Conservation (phyloP, 1,284 basidiomycete genomes). For the Cutaneotrichosporon cavernicola region DNA sequence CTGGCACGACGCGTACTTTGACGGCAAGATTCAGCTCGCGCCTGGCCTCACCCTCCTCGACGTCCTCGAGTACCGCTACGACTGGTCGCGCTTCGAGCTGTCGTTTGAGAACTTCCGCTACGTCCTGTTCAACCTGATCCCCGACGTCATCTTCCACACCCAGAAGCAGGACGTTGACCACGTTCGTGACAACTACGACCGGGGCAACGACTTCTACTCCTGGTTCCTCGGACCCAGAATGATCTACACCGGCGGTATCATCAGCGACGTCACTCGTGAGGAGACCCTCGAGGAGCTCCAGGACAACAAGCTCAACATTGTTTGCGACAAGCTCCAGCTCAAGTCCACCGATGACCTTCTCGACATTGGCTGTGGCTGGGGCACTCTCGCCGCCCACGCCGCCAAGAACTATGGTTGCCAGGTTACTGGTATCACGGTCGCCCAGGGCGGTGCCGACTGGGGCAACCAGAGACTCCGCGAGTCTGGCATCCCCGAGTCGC, state of each 20-base stretch:
- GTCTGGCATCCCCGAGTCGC: slow-evolving; percentile 72
- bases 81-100: slow-evolving; percentile 86
- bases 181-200: slow-evolving; percentile 95
- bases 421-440: slow-evolving; percentile 92
- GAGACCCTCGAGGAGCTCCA: slow-evolving; percentile 94
- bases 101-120: slow-evolving; percentile 76
- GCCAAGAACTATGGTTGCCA: slow-evolving; percentile 96
- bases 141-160: slow-evolving; percentile 90
- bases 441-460: slow-evolving; percentile 85
- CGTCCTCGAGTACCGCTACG: slow-evolving; percentile 88
- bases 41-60: slow-evolving; percentile 90
- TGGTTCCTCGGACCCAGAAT: slow-evolving; percentile 61
- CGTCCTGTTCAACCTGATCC: slow-evolving; percentile 82
- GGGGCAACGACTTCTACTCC: slow-evolving; percentile 90
- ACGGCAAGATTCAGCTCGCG: slow-evolving; percentile 84
- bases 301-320: slow-evolving; percentile 95
- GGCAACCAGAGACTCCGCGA: slow-evolving; percentile 82
- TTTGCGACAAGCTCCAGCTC: slow-evolving; percentile 91
- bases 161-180: slow-evolving; percentile 90
- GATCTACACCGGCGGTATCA: slow-evolving; percentile 92
- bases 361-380: slow-evolving; percentile 96
- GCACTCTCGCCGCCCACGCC: slow-evolving; percentile 89
- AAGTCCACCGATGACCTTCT: slow-evolving; percentile 79
- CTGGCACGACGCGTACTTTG: slow-evolving; percentile 98
- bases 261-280: slow-evolving; percentile 68